Percentiles rank a stretch among this genome's conserved stretches.
phyloP scores from a whole-genome alignment of 352 stramenopile species.

The Globisporangium viniferum region DNA sequence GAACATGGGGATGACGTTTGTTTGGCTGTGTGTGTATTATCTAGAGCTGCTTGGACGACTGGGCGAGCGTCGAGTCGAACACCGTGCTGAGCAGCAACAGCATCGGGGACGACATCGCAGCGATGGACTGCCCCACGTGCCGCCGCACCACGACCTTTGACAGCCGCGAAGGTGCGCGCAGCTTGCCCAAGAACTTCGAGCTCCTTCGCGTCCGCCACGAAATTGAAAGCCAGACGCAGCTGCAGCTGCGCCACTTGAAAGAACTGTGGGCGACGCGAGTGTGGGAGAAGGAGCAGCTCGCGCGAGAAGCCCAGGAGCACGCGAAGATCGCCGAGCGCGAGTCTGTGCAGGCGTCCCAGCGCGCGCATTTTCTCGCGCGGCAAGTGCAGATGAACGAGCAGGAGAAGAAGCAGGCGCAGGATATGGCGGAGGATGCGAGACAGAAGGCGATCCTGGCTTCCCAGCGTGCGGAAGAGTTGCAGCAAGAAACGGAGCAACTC shows the following conservation, averaged over 20 bases:
- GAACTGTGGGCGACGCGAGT: conserved; percentile 59
- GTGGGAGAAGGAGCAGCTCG: conserved; percentile 68
- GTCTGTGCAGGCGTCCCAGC: conserved; percentile 65
- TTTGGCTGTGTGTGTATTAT: background rate
- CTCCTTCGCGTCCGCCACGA: conserved; percentile 81
- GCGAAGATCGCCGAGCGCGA: conserved; percentile 71
- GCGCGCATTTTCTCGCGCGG: conserved; percentile 59
- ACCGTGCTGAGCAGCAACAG: conserved; percentile 17
- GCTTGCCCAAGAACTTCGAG: conserved; percentile 85
- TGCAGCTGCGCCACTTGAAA: conserved; percentile 47
- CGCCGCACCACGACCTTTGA: conserved; percentile 52
- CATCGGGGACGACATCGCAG: conserved; percentile 21
- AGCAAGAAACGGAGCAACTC: conserved; percentile 70
- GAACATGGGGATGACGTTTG: background rate
- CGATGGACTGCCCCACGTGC: conserved; percentile 75
- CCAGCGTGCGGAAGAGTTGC: conserved; percentile 65
- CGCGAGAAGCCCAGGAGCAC: conserved; percentile 66
- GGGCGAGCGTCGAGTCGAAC: conserved; percentile 37
- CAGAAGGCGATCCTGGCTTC: conserved; percentile 55
- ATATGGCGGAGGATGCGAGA: conserved; percentile 64
- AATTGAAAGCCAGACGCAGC: conserved; percentile 68
- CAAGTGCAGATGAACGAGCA: conserved; percentile 85
- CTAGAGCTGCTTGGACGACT: conserved; percentile 64
- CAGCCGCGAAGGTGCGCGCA: conserved; percentile 33
- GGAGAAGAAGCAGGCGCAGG: conserved; percentile 68